These are phyloP conservation scores for Phytopythium aichiense DNA, from an alignment of 352 stramenopile genomes.

Conservation along the genomic window DNA sequence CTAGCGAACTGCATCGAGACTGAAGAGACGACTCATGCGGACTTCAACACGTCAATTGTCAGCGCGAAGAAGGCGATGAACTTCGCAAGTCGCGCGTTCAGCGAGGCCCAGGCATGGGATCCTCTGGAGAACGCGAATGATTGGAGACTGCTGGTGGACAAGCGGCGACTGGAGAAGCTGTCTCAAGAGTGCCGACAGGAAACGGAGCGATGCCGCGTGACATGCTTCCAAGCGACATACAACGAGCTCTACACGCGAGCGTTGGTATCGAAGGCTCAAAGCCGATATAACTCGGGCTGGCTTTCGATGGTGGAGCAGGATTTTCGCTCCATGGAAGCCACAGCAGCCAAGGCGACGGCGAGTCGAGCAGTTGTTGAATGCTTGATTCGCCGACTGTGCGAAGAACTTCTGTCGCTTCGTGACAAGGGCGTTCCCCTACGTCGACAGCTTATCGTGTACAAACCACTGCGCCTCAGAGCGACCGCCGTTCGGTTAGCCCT, in stretches of 20 bases:
- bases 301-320: conserved; percentile 19
- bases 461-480: conserved; percentile 22
- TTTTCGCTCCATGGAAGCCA: conserved; percentile 18
- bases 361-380: conserved; percentile 19
- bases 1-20: conserved; percentile 19
- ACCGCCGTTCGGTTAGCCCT: conserved; percentile 29
- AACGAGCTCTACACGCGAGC: conserved; percentile 50
- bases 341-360: conserved; percentile 24
- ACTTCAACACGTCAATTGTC: conserved; percentile 20
- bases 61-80: conserved; percentile 45
- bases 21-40: conserved; percentile 17
- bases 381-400: conserved; percentile 35
- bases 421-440: conserved; percentile 45
- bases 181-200: conserved; percentile 28
- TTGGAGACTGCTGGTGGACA: conserved; percentile 60
- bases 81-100: conserved; percentile 48
- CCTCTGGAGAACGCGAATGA: conserved; percentile 79
- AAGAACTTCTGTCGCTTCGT: conserved; percentile 32
- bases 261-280: conserved; percentile 23
- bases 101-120: conserved; percentile 71
- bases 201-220: conserved; percentile 38
- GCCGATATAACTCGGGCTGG: conserved; percentile 28
- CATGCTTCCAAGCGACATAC: conserved; percentile 54
- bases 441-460: conserved; percentile 44
- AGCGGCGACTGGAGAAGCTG: conserved; percentile 45